Percentiles rank a stretch among this genome's conserved stretches.
Evolutionary conservation across 2,329 filamentous ascomycete species (phyloP).

Genomic region (Sporothrix pallida): DNA sequence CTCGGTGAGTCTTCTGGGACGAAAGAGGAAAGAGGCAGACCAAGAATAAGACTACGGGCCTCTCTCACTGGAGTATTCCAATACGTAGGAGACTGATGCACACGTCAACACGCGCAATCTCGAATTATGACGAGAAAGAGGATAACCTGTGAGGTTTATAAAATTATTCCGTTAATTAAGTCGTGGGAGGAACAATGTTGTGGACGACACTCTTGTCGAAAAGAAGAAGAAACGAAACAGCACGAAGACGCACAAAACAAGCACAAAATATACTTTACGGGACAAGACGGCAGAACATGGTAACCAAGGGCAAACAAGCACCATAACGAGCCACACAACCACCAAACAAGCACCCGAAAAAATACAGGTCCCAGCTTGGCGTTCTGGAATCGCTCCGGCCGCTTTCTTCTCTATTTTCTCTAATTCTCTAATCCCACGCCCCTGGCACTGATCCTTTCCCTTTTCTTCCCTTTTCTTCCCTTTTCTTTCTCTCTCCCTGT

Average conservation of each 20-base stretch:
- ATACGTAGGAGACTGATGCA: neutral
- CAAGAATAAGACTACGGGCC: too few species aligned
- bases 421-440: neutral
- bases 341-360: neutral
- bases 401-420: neutral
- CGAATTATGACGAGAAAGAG: too few species aligned
- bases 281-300: too few species aligned
- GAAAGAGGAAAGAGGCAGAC: neutral
- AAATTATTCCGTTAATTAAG: too few species aligned
- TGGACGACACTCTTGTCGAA: too few species aligned
- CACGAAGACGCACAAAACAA: neutral
- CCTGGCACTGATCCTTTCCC: neutral
- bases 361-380: neutral
- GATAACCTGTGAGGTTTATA: too few species aligned
- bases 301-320: neutral
- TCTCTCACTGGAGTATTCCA: too few species aligned
- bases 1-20: conserved; percentile 37
- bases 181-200: too few species aligned
- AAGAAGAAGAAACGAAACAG: neutral
- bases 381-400: conserved; percentile 8
- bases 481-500: neutral
- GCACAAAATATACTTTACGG: too few species aligned
- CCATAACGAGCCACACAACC: neutral
- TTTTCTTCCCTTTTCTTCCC: neutral
- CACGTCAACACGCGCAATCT: neutral